These are phyloP conservation scores for Ampelocalamus luodianensis DNA, from an alignment of 176 grass and related monocot genomes.

Conservation along the genomic window DNA sequence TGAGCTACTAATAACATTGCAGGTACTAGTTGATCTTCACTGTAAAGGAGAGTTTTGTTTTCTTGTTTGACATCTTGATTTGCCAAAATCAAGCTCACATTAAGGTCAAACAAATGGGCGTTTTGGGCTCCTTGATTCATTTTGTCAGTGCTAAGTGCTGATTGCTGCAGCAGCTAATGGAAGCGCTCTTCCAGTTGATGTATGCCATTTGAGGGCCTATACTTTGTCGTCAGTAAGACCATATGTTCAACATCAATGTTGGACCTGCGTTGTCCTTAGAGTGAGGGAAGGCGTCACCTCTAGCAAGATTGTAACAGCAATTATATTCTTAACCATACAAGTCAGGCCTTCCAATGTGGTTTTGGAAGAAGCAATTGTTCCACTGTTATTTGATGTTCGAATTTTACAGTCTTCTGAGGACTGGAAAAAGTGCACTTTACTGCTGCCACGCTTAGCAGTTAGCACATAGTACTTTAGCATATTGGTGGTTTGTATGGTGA, in stretches of 20 bases:
- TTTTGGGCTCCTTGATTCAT: constrained; percentile 35
- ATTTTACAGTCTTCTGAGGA: constrained; percentile 21
- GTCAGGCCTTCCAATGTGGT: constrained; percentile 37
- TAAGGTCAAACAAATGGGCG: constrained; percentile 55
- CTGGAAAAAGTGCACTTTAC: constrained; percentile 36
- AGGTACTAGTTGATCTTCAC: constrained; percentile 55
- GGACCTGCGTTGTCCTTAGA: constrained; percentile 36
- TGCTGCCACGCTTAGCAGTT: constrained; percentile 33
- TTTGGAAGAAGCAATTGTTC: constrained; percentile 39
- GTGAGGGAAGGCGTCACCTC: constrained; percentile 32
- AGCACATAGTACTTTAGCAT: constrained; percentile 41
- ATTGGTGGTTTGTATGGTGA: constrained; percentile 22
- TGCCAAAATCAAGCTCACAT: constrained; percentile 51
- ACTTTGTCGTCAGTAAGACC: constrained; percentile 47
- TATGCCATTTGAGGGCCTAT: constrained; percentile 39
- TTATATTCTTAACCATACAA: constrained; percentile 42
- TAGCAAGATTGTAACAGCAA: constrained; percentile 40
- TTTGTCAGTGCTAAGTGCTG: constrained; percentile 38
- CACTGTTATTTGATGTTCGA: constrained; percentile 2
- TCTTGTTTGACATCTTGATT: constrained; percentile 64
- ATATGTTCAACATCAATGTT: constrained; percentile 43
- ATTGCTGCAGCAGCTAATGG: constrained; percentile 31
- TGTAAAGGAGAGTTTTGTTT: constrained; percentile 51
- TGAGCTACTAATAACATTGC: constrained; percentile 55
- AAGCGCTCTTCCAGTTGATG: constrained; percentile 31